Conservation (phyloP, 768 basidiomycete species). For the Lyophyllum shimeji region DNA sequence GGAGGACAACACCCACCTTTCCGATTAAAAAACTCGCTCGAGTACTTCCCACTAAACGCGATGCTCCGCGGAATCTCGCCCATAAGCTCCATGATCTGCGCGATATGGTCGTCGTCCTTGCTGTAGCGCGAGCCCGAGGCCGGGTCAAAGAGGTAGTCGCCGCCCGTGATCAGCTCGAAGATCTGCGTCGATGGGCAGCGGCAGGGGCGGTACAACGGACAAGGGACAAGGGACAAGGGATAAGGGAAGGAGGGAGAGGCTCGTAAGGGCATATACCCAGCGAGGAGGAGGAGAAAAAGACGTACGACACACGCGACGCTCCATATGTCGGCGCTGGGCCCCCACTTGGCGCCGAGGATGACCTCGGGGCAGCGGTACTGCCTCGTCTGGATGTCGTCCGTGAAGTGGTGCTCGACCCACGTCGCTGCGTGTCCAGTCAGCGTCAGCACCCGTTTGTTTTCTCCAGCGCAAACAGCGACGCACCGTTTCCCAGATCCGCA, state of each 20-base stretch:
- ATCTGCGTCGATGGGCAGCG: conserved; percentile 55
- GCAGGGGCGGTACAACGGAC: background rate
- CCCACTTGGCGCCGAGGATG: conserved; percentile 95
- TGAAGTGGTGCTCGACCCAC: conserved; percentile 95
- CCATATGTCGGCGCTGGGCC: conserved; percentile 95
- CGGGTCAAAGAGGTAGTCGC: conserved; percentile 98
- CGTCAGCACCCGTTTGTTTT: too few relatives aligned
- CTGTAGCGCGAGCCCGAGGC: conserved; percentile 92
- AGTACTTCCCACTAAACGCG: conserved; percentile 91
- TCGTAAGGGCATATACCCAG: background rate
- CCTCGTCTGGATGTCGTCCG: conserved; percentile 97
- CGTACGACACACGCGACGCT: conserved; percentile 91
- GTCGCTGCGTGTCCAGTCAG: conserved; percentile 48
- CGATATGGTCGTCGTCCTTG: conserved; percentile 97
- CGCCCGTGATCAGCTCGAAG: conserved; percentile 94
- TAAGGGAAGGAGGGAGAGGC: background rate
- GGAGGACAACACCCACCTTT: conserved; percentile 57
- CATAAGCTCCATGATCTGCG: conserved; percentile 95
- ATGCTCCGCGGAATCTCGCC: conserved; percentile 85
- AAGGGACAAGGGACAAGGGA: background rate
- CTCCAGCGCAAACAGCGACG: too few relatives aligned
- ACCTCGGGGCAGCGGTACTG: conserved; percentile 99
- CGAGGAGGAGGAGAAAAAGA: conserved; percentile 13
- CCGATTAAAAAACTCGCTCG: conserved; percentile 93
- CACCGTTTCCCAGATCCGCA: conserved; percentile 95